Conservation (phyloP, 495 filamentous ascomycete genomes). For the Xylaria palmicola region DNA sequence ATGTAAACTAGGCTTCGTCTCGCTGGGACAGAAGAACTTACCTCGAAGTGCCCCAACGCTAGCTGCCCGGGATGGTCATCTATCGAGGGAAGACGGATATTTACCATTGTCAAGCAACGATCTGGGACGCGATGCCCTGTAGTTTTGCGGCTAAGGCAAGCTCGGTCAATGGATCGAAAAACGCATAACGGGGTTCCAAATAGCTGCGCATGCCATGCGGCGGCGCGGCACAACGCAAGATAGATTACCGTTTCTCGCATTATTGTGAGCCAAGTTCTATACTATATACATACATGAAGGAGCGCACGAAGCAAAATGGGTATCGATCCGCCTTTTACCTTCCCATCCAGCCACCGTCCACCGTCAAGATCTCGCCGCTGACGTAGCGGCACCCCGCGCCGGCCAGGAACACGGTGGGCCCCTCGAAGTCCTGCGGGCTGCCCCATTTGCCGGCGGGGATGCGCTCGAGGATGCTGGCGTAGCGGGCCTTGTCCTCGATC, state of each 20-base stretch:
- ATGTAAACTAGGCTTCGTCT: too few relatives aligned
- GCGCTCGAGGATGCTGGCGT: constrained; percentile 64
- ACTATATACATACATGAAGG: too few relatives aligned
- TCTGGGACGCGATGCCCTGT: too few relatives aligned
- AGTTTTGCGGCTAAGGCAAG: not conserved
- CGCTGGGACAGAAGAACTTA: too few relatives aligned
- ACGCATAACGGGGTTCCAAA: not conserved
- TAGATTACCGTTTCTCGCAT: not conserved
- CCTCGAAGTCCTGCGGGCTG: constrained; percentile 72
- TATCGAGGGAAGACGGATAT: too few relatives aligned
- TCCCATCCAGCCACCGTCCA: constrained; percentile 84
- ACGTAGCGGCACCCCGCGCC: constrained; percentile 65
- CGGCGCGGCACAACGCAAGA: not conserved
- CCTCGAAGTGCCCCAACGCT: too few relatives aligned
- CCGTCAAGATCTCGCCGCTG: constrained; percentile 64
- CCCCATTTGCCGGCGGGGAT: constrained; percentile 77
- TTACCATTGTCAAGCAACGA: too few relatives aligned
- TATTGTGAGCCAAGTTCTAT: too few relatives aligned
- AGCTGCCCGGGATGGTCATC: too few relatives aligned
- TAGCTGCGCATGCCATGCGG: not conserved
- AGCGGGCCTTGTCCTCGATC: constrained; percentile 60
- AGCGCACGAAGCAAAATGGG: too few relatives aligned
- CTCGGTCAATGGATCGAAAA: not conserved
- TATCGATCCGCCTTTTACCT: too few relatives aligned
- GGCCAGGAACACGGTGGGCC: constrained; percentile 66